Base-by-base conservation (phyloP, 495 filamentous ascomycete species). In the Aspergillus ostianus region DNA sequence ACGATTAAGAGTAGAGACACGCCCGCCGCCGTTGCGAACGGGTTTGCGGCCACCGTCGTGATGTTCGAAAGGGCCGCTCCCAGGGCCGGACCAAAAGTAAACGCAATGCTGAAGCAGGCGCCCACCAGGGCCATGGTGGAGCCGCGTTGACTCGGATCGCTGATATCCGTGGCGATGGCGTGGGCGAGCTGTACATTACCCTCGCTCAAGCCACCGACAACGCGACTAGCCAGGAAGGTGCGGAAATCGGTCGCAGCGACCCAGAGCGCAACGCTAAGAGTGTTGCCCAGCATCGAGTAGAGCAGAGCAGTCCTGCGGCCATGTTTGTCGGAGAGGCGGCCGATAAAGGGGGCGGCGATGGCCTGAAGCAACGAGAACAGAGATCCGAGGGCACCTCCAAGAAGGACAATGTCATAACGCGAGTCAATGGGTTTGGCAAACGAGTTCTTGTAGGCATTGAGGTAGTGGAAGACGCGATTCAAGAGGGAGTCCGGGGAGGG, bases 181-280 rank as follows among this genome's bases (percentile, higher is more conserved):
- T 91, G 92, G 19, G 95, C 95, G 3, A 99, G 79, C 75, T 99
- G 94, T 0, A 99, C 91, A 66, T 99, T 99, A 26, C 93, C 95
- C 70, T 99, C 94, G 53, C 92, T 96, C 59, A 99, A 76, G 0
- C 94, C 94, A 17, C 94, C 94, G 2, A 99, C 90, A 17, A 99
- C 79, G 45, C 94, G 87, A 65, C 90, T 94, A 6, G 91, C 90
- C 4, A 99, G 79, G 67, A 99, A 99, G 4, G 93, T 97, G 7
- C 92, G 87, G 77, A 99, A 99, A 70, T 97, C 93, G 8, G 85
- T 88, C 1, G 93, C 93, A 7, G 88, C 82, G 10, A 97, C 90
- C 94, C 94, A 99, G 45, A 99, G 86, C 44, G 92, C 86, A 4
- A 98, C 95, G 15, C 90, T 94, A 27, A 90, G 69, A 53, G 96